Evolutionary conservation across 306 rosid species (phyloP).

Genomic region (cucumber (Cucumis sativus)): DNA sequence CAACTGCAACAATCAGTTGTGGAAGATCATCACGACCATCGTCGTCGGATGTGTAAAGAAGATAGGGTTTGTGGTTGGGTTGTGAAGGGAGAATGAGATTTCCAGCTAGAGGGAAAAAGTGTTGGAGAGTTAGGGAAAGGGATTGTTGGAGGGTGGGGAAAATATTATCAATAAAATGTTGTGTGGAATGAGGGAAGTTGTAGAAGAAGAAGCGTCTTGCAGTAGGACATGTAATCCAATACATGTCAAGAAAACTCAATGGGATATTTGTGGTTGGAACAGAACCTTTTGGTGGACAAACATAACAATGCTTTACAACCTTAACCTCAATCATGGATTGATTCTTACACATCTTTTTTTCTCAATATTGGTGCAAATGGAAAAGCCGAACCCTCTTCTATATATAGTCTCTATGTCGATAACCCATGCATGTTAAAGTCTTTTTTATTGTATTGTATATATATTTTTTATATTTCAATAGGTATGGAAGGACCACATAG

Average conservation of each 20-base stretch:
- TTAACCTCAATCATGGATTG: neutral
- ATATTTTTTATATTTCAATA: too few species aligned
- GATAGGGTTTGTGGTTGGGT: slow-evolving; percentile 12
- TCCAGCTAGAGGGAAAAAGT: slow-evolving; percentile 21
- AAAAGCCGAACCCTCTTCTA: too few species aligned
- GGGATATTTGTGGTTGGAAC: slow-evolving; percentile 23
- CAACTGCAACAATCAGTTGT: neutral
- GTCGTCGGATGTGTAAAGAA: neutral
- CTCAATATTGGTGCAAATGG: too few species aligned
- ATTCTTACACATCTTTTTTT: too few species aligned
- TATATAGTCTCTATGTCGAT: too few species aligned
- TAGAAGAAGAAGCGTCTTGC: slow-evolving; percentile 19
- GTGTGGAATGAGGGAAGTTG: slow-evolving; percentile 16
- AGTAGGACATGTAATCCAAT: slow-evolving; percentile 3
- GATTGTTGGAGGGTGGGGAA: slow-evolving; percentile 24
- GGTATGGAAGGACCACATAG: too few species aligned
- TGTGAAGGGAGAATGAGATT: slow-evolving; percentile 17
- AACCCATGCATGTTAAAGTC: too few species aligned
- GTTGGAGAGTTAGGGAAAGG: slow-evolving; percentile 25
- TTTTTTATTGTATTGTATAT: too few species aligned
- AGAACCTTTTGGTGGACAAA: slow-evolving; percentile 21
- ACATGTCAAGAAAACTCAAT: slow-evolving; percentile 17
- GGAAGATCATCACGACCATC: neutral
- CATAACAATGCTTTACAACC: neutral
- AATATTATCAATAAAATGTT: slow-evolving; percentile 4